These are phyloP conservation scores for Williopsis jadinii DNA, from an alignment of 1,139 yeast genomes.

Conservation along the genomic window DNA sequence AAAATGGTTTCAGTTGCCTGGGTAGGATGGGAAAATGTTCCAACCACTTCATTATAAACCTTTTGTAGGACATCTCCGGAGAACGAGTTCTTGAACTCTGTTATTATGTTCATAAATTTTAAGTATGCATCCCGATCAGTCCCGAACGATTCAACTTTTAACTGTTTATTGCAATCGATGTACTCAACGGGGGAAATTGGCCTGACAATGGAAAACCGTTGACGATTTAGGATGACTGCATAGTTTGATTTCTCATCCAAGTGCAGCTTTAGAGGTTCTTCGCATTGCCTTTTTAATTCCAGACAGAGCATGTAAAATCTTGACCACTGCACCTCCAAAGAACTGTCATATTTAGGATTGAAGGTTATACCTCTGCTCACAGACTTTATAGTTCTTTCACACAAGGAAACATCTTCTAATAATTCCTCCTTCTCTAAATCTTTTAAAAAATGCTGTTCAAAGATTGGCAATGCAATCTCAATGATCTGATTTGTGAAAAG, in stretches of 20 bases:
- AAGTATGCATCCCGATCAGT: constrained; percentile 10
- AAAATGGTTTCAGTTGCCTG: constrained; percentile 21
- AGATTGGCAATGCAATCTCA: constrained; percentile 34
- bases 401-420: constrained; percentile 19
- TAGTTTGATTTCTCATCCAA: constrained; percentile 14
- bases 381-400: constrained; percentile 26
- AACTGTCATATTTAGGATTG: constrained; percentile 23
- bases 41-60: constrained; percentile 13
- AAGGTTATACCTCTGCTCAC: constrained; percentile 23
- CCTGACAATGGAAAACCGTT: constrained; percentile 24
- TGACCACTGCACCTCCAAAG: constrained; percentile 43
- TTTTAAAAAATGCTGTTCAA: constrained; percentile 22
- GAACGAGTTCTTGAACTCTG: constrained; percentile 21
- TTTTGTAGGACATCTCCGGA: constrained; percentile 17
- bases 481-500: constrained; percentile 39
- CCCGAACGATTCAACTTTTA: constrained; percentile 4
- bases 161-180: constrained; percentile 17
- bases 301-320: constrained; percentile 57
- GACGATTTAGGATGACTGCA: constrained; percentile 18
- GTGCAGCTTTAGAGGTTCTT: constrained; percentile 45
- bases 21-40: constrained; percentile 12
- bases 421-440: background rate
- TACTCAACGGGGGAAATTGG: constrained; percentile 23
- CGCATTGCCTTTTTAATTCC: constrained; percentile 53
- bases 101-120: constrained; percentile 17